Evolutionary conservation across 179 eudicot genomes (phyloP).

Genomic region (Gypsophila paniculata): DNA sequence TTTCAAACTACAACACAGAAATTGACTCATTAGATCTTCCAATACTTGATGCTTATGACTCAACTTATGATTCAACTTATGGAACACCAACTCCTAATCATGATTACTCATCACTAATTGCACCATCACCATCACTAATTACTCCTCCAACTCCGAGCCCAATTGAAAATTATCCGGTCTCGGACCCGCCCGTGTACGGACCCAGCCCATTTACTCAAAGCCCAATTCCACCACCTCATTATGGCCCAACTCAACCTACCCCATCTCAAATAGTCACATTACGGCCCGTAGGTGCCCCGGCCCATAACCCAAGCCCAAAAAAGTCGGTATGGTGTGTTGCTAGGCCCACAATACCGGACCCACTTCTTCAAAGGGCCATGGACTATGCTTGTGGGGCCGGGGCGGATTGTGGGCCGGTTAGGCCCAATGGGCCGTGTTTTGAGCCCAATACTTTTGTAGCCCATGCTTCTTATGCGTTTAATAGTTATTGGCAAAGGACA

Average conservation of each 20-base stretch:
- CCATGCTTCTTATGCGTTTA: constrained; percentile 46
- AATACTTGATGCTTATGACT: constrained; percentile 31
- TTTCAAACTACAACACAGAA: constrained; percentile 17
- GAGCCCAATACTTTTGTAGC: constrained; percentile 37
- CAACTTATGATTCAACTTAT: neutral
- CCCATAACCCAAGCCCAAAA: constrained; percentile 12
- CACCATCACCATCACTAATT: constrained; percentile 16
- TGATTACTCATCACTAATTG: neutral
- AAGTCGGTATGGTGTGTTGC: constrained; percentile 38
- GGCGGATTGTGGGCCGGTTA: constrained; percentile 29
- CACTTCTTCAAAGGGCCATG: constrained; percentile 36
- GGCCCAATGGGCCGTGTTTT: constrained; percentile 36
- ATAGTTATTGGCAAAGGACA: constrained; percentile 47
- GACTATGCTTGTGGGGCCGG: constrained; percentile 46
- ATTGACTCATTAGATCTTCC: constrained; percentile 29
- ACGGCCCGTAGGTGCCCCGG: constrained; percentile 25
- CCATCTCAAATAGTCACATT: neutral
- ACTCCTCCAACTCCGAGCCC: constrained; percentile 31
- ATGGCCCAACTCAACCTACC: constrained; percentile 20
- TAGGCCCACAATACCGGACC: constrained; percentile 35
- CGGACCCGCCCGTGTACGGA: constrained; percentile 15
- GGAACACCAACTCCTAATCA: constrained; percentile 20
- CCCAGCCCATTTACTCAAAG: constrained; percentile 7
- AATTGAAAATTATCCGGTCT: neutral
- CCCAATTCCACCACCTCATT: constrained; percentile 5